phyloP scores from a whole-genome alignment of 2,329 filamentous ascomycete species.

The Cercospora sp. region DNA sequence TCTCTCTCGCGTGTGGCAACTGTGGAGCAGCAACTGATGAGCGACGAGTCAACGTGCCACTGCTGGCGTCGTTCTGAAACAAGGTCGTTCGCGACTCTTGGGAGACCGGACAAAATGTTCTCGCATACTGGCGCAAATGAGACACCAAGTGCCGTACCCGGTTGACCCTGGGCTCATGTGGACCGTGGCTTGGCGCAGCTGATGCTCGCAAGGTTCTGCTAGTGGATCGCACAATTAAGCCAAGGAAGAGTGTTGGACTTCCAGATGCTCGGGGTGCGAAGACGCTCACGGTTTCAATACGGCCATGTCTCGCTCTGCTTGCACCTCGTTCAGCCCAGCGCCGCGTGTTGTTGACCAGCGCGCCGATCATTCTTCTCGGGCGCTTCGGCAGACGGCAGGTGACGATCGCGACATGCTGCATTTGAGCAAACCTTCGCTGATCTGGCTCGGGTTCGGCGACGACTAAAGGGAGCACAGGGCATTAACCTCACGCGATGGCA shows the following conservation, averaged over 20 bases:
- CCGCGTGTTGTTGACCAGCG: neutral
- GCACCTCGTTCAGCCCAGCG: neutral
- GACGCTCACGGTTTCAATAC: neutral
- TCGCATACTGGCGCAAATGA: neutral
- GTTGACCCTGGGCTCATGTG: neutral
- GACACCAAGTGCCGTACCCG: neutral
- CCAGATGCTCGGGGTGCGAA: neutral
- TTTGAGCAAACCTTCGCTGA: neutral
- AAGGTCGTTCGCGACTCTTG: neutral
- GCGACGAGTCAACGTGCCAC: neutral
- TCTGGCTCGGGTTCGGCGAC: neutral
- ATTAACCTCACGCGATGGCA: neutral
- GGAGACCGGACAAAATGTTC: neutral
- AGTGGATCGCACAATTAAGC: neutral
- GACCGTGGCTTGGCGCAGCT: neutral
- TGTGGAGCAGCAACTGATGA: neutral
- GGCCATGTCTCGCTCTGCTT: neutral
- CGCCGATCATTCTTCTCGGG: neutral
- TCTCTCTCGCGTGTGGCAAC: neutral
- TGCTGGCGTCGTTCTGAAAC: neutral
- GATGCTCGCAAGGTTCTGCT: neutral
- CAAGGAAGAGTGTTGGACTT: neutral
- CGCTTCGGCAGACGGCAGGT: slow-evolving; percentile 1
- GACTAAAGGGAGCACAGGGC: neutral
- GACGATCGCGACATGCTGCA: neutral